phyloP scores from a whole-genome alignment of 1,139 yeast species.

The Debaryomyces sp. region DNA sequence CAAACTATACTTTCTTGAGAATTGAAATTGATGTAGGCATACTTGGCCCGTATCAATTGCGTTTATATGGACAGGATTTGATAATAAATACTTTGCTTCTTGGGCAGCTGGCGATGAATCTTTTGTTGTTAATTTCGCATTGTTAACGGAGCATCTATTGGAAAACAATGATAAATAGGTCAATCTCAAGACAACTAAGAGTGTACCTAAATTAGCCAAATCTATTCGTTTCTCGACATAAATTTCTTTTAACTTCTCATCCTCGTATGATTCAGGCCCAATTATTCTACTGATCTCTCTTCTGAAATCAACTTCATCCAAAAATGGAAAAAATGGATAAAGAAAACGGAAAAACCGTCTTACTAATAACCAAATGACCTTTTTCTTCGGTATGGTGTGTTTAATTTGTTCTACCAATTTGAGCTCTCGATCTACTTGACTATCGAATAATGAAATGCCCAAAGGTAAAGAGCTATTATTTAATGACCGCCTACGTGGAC shows the following conservation, averaged over 20 bases:
- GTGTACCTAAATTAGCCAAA: constrained; percentile 24
- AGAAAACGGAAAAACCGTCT: constrained; percentile 28
- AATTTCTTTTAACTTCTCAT: constrained; percentile 17
- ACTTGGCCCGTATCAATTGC: constrained; percentile 30
- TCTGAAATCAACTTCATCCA: constrained; percentile 31
- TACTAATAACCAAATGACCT: constrained; percentile 30
- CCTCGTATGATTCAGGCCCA: constrained; percentile 28
- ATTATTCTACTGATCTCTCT: constrained; percentile 22
- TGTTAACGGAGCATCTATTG: constrained; percentile 12
- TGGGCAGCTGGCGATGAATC: constrained; percentile 16
- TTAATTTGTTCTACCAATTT: constrained; percentile 26
- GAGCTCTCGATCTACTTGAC: constrained; percentile 26
- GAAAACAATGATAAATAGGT: constrained; percentile 26
- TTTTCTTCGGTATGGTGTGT: constrained; percentile 29
- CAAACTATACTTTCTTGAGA: constrained; percentile 25
- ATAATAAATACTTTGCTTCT: constrained; percentile 27
- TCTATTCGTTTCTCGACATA: constrained; percentile 23
- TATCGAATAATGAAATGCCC: constrained; percentile 22
- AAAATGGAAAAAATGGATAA: constrained; percentile 34
- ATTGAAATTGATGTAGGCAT: constrained; percentile 31
- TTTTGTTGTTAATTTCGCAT: constrained; percentile 10
- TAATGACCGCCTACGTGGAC: not conserved
- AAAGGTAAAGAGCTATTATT: constrained; percentile 6
- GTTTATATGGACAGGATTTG: constrained; percentile 30
- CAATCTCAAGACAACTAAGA: constrained; percentile 24